These are phyloP conservation scores for Tylopilus balloui DNA, from an alignment of 768 basidiomycete species.

Conservation along the genomic window DNA sequence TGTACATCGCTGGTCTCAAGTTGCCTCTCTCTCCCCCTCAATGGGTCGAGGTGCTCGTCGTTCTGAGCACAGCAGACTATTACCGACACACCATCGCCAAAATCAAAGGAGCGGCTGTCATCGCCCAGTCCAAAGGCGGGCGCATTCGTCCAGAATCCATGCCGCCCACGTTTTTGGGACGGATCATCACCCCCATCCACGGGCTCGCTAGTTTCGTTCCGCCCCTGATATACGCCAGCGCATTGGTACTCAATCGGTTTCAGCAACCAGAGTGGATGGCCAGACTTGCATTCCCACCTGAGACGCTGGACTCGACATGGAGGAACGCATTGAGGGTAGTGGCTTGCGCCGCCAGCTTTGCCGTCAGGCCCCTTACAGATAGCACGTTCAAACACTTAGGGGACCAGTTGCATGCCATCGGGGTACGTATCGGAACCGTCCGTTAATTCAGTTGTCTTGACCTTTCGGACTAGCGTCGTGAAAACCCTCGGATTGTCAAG, in stretches of 20 bases:
- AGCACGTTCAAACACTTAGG: constrained; percentile 14
- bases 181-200: constrained; percentile 26
- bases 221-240: constrained; percentile 24
- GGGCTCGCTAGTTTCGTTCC: constrained; percentile 12
- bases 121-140: constrained; percentile 13
- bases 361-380: background rate
- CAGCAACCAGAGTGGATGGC: constrained; percentile 31
- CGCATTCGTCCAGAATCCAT: constrained; percentile 15
- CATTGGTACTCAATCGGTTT: constrained; percentile 22
- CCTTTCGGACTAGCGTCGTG: constrained; percentile 18
- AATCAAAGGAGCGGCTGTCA: background rate
- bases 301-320: constrained; percentile 9
- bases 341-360: constrained; percentile 20
- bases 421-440: constrained; percentile 4
- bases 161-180: constrained; percentile 15
- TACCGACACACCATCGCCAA: background rate
- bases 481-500: constrained; percentile 29
- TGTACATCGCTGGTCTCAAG: constrained; percentile 17
- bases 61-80: constrained; percentile 10
- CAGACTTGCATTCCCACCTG: constrained; percentile 13
- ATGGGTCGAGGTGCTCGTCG: constrained; percentile 13
- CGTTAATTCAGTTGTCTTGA: background rate
- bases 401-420: constrained; percentile 27
- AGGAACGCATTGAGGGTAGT: constrained; percentile 7
- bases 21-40: constrained; percentile 4